Base-by-base conservation (phyloP, 352 stramenopile genomes). In the Phytophthora macrochlamydospora region DNA sequence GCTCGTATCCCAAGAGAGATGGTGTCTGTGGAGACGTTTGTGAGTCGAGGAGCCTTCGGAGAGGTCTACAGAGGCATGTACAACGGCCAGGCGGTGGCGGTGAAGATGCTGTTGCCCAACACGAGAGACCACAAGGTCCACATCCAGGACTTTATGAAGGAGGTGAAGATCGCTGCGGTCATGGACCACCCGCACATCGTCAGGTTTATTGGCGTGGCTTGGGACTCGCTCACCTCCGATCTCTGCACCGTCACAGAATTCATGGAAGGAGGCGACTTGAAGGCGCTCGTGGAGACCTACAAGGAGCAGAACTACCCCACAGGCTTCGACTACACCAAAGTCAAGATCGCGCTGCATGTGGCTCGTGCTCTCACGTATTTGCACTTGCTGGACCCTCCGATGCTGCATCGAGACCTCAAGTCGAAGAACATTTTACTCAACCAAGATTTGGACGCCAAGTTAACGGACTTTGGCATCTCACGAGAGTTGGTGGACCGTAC, bases 391-490 rank as follows among this genome's bases (percentile, higher is more conserved):
- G 65, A 64, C 29, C 70, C 67, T 9, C 69, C 70, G 40, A 62
- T 84, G 30, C 62, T 79, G 6, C 72, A 79, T 64, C 71, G 71
- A 0, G 71, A 79, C 38, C 59, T 79, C 62, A 67, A 67, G 44
- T 67, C 60, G 31, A 67, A 67, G 51, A 67, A 67, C 45, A 67
- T 67, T 4, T 18, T 84, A 43, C 68, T 87, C 7, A 87, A 79
- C 45, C 32, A 57, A 28, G 65, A 78, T 0, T 35, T 83, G 51
- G 66, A 82, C 12, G 79, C 79, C 9, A 91, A 91, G 51, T 62
- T 91, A 50, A 89, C 73, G 31, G 82, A 91, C 61, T 91, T 91
- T 75, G 79, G 79, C 13, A 72, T 82, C 24, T 80, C 73, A 0
- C 59, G 76, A 14, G 71, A 83, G 44, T 62, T 62, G 1, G 45